Percentiles rank a stretch among this genome's conserved stretches.
Conservation (phyloP, 495 filamentous ascomycete species). For the Tuber magnatum region DNA sequence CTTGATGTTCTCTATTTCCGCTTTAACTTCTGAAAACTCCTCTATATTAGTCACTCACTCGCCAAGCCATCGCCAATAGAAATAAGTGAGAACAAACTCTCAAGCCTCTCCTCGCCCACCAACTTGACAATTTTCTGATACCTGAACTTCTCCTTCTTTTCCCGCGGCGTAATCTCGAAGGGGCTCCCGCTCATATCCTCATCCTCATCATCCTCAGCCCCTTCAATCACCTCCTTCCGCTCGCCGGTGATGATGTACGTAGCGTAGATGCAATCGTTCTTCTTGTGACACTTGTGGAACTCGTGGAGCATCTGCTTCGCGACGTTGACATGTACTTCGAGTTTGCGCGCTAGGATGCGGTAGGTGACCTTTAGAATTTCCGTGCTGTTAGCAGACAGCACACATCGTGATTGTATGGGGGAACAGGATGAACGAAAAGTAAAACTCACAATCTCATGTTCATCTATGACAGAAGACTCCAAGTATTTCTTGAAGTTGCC, state of each 20-base stretch:
- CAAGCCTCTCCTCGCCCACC: conserved; percentile 69
- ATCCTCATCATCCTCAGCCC: conserved; percentile 48
- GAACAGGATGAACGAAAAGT: neutral
- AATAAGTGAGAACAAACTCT: conserved; percentile 48
- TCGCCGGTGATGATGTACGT: conserved; percentile 77
- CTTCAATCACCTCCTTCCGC: conserved; percentile 42
- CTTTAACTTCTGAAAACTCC: conserved; percentile 50
- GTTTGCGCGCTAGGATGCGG: conserved; percentile 65
- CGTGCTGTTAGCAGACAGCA: conserved; percentile 9
- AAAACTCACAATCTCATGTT: conserved; percentile 60
- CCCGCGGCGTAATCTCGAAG: conserved; percentile 52
- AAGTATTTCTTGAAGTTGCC: conserved; percentile 61
- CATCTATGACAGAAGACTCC: conserved; percentile 66
- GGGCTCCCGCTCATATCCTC: conserved; percentile 67
- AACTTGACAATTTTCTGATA: conserved; percentile 59
- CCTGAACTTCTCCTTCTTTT: conserved; percentile 46
- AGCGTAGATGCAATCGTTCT: conserved; percentile 62
- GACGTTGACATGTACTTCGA: conserved; percentile 72
- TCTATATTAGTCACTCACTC: neutral
- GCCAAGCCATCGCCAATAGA: conserved; percentile 1
- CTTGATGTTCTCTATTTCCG: conserved; percentile 59
- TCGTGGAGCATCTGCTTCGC: conserved; percentile 91
- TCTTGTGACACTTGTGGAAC: conserved; percentile 75
- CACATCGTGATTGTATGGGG: neutral
- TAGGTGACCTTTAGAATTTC: conserved; percentile 63